Conservation (phyloP, 1,139 yeast genomes). For the Debaryomyces fabryi region DNA sequence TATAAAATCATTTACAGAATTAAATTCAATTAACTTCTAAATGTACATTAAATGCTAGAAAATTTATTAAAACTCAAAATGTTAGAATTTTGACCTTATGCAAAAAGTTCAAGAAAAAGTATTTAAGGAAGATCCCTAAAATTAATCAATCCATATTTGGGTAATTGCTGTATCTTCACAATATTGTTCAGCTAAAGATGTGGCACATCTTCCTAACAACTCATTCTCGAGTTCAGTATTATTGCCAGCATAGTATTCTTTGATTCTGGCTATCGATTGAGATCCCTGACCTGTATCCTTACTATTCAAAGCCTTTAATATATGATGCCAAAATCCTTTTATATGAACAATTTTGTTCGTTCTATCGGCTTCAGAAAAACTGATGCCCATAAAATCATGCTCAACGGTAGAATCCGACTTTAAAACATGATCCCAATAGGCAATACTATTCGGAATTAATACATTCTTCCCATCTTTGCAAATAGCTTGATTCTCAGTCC, state of each 20-base stretch:
- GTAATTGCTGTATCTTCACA: slow-evolving; percentile 11
- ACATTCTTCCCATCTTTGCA: slow-evolving; percentile 25
- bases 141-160: not conserved
- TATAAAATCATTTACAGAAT: too few species aligned
- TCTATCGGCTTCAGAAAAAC: slow-evolving; percentile 25
- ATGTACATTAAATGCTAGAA: too few species aligned
- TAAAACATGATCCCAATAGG: slow-evolving; percentile 18
- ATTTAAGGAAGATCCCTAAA: not conserved
- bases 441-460: slow-evolving; percentile 25
- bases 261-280: not conserved
- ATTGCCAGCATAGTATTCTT: slow-evolving; percentile 5
- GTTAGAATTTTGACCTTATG: too few species aligned
- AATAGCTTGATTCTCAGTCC: slow-evolving; percentile 14
- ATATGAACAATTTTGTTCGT: slow-evolving; percentile 20
- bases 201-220: slow-evolving; percentile 18
- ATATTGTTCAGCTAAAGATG: slow-evolving; percentile 15
- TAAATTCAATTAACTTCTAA: too few species aligned
- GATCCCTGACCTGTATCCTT: not conserved
- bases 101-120: not conserved
- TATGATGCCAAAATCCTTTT: slow-evolving; percentile 20
- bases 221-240: slow-evolving; percentile 11
- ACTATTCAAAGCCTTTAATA: slow-evolving; percentile 14
- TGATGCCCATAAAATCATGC: slow-evolving; percentile 22
- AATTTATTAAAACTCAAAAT: too few species aligned
- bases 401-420: slow-evolving; percentile 3